A percentile compares a stretch with the other conserved stretches of the same genome.
These are phyloP conservation scores for Microbotryum silenes-acaulis DNA, from an alignment of 1,284 basidiomycete genomes.

Conservation along the genomic window DNA sequence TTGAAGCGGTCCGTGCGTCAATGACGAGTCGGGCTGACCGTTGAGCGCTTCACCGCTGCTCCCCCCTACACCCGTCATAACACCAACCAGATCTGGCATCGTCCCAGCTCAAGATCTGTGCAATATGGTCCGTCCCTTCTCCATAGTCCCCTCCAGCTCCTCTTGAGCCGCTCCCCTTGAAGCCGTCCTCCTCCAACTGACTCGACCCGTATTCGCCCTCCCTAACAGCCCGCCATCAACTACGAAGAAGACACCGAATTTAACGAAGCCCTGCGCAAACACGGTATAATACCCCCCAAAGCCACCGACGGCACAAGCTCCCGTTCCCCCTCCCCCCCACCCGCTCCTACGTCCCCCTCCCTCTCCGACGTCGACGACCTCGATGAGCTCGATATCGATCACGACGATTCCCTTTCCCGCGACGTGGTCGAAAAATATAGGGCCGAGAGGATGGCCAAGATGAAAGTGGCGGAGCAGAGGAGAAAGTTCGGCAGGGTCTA, in stretches of 20 bases:
- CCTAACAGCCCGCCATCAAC: constrained; percentile 15
- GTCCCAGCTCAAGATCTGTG: too few species aligned
- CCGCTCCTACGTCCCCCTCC: constrained; percentile 19
- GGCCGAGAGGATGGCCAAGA: constrained; percentile 58
- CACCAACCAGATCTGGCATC: too few species aligned
- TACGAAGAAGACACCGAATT: constrained; percentile 32
- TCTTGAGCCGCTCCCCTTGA: too few species aligned
- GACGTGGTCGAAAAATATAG: constrained; percentile 62
- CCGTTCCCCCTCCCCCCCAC: constrained; percentile 29
- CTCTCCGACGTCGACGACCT: constrained; percentile 50
- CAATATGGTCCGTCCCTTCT: too few species aligned
- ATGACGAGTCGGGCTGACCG: too few species aligned
- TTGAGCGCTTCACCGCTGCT: too few species aligned
- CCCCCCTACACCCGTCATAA: too few species aligned
- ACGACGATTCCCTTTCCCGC: constrained; percentile 57
- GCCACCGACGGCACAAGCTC: constrained; percentile 40
- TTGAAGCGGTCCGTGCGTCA: too few species aligned
- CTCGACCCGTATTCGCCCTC: too few species aligned
- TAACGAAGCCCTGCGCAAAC: constrained; percentile 83
- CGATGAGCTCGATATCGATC: constrained; percentile 54
- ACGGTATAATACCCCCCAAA: constrained; percentile 67
- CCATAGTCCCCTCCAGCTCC: too few species aligned
- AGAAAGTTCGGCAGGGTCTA: constrained; percentile 74
- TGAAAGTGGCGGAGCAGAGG: constrained; percentile 54
- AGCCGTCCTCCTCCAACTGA: too few species aligned